These are phyloP conservation scores for Monosporascus sp. DNA, from an alignment of 2,329 filamentous ascomycete species.

Conservation along the genomic window DNA sequence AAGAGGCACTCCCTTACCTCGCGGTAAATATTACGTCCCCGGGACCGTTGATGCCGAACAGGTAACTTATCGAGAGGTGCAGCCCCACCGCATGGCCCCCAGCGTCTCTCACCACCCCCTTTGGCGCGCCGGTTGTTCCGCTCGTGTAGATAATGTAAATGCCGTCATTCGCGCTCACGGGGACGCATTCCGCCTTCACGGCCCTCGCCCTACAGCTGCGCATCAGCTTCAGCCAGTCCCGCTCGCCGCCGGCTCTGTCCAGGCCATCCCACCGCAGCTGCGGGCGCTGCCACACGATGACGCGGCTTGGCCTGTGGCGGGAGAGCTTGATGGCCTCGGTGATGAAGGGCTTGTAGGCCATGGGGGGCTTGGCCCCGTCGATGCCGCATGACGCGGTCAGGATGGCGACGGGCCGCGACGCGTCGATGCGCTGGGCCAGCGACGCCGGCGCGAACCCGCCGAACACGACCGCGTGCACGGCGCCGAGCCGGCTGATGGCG, in stretches of 20 bases:
- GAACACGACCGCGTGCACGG: slow-evolving; percentile 88
- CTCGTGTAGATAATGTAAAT: slow-evolving; percentile 83
- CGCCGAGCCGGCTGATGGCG: slow-evolving; percentile 74
- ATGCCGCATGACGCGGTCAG: slow-evolving; percentile 91
- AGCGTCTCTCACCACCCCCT: slow-evolving; percentile 68
- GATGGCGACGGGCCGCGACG: slow-evolving; percentile 67
- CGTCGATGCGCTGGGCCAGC: slow-evolving; percentile 83
- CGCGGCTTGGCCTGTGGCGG: slow-evolving; percentile 63
- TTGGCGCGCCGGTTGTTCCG: slow-evolving; percentile 66
- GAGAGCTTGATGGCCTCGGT: slow-evolving; percentile 65
- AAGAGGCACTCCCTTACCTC: slow-evolving; percentile 37
- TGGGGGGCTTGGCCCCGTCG: slow-evolving; percentile 74
- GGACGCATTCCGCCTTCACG: slow-evolving; percentile 66
- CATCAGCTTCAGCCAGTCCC: slow-evolving; percentile 74
- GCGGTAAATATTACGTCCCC: slow-evolving; percentile 59
- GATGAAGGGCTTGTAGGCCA: slow-evolving; percentile 72
- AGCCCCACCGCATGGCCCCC: slow-evolving; percentile 84
- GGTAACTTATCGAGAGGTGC: slow-evolving; percentile 72
- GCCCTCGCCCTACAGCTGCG: slow-evolving; percentile 63
- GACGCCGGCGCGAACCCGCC: slow-evolving; percentile 81
- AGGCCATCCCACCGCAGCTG: slow-evolving; percentile 68
- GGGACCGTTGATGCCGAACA: slow-evolving; percentile 77
- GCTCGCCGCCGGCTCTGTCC: slow-evolving; percentile 60
- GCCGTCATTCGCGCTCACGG: slow-evolving; percentile 70
- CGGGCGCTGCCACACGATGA: slow-evolving; percentile 80